These are phyloP conservation scores for Metschnikowia lachancei DNA, from an alignment of 805 yeast species.

Conservation along the genomic window DNA sequence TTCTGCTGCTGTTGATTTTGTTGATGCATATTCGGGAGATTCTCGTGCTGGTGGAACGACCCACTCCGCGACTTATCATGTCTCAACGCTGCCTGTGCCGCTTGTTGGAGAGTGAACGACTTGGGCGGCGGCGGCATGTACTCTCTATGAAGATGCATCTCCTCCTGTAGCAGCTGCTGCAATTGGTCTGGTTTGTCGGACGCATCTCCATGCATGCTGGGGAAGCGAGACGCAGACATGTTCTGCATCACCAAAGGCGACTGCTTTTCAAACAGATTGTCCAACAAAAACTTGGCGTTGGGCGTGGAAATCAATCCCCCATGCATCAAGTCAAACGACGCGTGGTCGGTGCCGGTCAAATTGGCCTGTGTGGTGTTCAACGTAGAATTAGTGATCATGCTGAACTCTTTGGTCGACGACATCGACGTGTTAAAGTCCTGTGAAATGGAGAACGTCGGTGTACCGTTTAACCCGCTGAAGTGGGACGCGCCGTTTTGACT, in stretches of 20 bases:
- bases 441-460: conserved; percentile 9
- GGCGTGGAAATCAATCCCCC: conserved; percentile 41
- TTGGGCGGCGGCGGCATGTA: conserved; percentile 35
- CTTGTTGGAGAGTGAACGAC: conserved; percentile 16
- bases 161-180: conserved; percentile 1
- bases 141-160: conserved; percentile 1
- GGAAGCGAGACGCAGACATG: conserved; percentile 2
- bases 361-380: conserved; percentile 31
- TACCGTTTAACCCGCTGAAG: conserved; percentile 2
- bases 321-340: conserved; percentile 36
- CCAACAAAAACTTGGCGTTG: conserved; percentile 39
- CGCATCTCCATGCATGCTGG: not conserved
- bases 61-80: not conserved
- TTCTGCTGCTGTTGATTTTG: no score
- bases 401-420: conserved; percentile 29
- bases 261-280: conserved; percentile 39
- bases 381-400: conserved; percentile 26
- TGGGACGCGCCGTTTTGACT: not conserved
- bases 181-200: not conserved
- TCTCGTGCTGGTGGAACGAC: not conserved
- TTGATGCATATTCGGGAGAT: no score
- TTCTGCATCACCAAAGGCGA: conserved; percentile 20
- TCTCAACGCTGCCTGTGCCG: conserved; percentile 13
- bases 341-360: conserved; percentile 39
- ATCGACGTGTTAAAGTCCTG: conserved; percentile 21